These are phyloP conservation scores for Pilasporangium apinafurcum DNA, from an alignment of 352 stramenopile genomes.

Conservation along the genomic window DNA sequence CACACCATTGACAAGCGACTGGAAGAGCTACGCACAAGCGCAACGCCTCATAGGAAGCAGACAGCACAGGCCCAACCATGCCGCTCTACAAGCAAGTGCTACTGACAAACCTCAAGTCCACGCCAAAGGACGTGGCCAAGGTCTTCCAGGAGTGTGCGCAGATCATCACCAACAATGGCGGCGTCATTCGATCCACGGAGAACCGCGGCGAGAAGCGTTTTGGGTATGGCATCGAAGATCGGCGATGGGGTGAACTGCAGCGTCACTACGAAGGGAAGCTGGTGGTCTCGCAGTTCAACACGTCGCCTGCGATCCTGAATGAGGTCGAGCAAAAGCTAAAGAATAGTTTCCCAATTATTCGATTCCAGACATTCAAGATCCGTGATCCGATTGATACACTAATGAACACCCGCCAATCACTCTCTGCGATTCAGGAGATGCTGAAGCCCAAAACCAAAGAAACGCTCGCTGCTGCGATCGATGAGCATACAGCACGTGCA, in stretches of 20 bases:
- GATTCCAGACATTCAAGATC: slow-evolving; percentile 85
- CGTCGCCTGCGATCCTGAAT: slow-evolving; percentile 53
- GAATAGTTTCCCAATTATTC: slow-evolving; percentile 80
- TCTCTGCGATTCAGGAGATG: slow-evolving; percentile 49
- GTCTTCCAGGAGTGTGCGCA: slow-evolving; percentile 79
- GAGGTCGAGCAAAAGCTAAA: slow-evolving; percentile 81
- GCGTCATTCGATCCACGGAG: slow-evolving; percentile 69
- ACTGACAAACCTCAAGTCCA: slow-evolving; percentile 83
- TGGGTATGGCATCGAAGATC: slow-evolving; percentile 80
- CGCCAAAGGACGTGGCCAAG: slow-evolving; percentile 73
- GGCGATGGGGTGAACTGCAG: slow-evolving; percentile 79
- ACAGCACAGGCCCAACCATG: no score
- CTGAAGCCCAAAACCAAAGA: slow-evolving; percentile 35
- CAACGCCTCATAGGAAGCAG: no score
- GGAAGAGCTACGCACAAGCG: no score
- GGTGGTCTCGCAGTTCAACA: slow-evolving; percentile 84
- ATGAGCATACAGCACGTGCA: slow-evolving; percentile 21
- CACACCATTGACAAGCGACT: no score
- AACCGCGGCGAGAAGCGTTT: slow-evolving; percentile 81
- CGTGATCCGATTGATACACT: slow-evolving; percentile 74
- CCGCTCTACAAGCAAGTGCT: slow-evolving; percentile 88
- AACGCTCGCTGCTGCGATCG: slow-evolving; percentile 15
- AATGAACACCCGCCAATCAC: slow-evolving; percentile 75
- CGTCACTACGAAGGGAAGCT: slow-evolving; percentile 84
- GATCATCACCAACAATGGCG: slow-evolving; percentile 58